Evolutionary conservation across 495 filamentous ascomycete species (phyloP).

Genomic region (Daldinia vernicosa): DNA sequence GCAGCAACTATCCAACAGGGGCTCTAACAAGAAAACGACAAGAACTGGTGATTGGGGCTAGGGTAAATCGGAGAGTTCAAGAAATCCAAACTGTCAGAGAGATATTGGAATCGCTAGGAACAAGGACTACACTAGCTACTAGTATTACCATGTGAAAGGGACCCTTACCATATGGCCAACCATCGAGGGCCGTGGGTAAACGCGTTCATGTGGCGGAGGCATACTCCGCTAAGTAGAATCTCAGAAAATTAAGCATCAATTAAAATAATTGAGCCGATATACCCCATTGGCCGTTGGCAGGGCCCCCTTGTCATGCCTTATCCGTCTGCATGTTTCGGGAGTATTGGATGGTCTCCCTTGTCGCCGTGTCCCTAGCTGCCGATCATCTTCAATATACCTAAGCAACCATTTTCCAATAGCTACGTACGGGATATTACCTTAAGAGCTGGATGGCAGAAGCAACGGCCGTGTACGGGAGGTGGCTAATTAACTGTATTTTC

Average conservation of each 20-base stretch:
- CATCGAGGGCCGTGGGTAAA: conserved; percentile 39
- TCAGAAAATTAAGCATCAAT: conserved; percentile 41
- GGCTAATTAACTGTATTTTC: conserved; percentile 17
- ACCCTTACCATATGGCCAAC: conserved; percentile 20
- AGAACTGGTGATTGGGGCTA: conserved; percentile 17
- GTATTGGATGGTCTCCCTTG: conserved; percentile 38
- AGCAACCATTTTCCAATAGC: conserved; percentile 38
- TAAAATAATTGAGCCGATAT: conserved; percentile 43
- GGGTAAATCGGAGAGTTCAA: conserved; percentile 26
- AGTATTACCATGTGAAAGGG: conserved; percentile 35
- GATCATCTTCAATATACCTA: conserved; percentile 44
- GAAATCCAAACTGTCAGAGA: conserved; percentile 24
- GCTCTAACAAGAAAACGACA: conserved; percentile 20
- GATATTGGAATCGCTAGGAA: conserved; percentile 31
- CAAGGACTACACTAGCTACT: conserved; percentile 34
- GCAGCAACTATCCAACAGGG: conserved; percentile 17
- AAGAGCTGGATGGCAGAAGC: neutral
- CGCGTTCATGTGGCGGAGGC: conserved; percentile 38
- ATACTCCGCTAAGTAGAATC: conserved; percentile 40
- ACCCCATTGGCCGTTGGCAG: conserved; percentile 43
- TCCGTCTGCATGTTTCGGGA: conserved; percentile 44
- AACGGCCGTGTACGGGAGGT: conserved; percentile 16
- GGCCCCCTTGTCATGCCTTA: conserved; percentile 40
- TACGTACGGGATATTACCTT: conserved; percentile 14
- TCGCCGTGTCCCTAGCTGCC: conserved; percentile 29